Evolutionary conservation across 208 protist species (phyloP).

Genomic region (Leishmania amazonensis): DNA sequence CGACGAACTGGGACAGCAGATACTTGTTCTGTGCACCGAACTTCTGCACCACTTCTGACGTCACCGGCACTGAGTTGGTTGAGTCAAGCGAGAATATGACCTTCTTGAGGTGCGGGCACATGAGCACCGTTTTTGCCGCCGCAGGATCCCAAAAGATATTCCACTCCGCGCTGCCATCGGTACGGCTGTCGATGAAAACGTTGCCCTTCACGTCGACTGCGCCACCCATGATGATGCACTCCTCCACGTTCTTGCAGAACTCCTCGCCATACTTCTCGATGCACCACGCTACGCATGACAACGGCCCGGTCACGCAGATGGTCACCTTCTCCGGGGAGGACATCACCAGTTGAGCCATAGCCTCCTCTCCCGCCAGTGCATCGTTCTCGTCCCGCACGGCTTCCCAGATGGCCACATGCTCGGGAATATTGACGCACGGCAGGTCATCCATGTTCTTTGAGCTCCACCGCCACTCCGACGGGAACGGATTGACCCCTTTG

Average conservation of each 20-base stretch:
- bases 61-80: conserved; percentile 86
- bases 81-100: conserved; percentile 88
- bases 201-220: conserved; percentile 85
- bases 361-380: conserved; percentile 68
- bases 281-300: conserved; percentile 87
- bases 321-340: conserved; percentile 72
- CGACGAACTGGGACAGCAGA: conserved; percentile 88
- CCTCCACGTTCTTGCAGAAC: conserved; percentile 80
- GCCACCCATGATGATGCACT: conserved; percentile 90
- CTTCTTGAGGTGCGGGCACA: conserved; percentile 44
- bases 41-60: conserved; percentile 56
- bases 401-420: conserved; percentile 56
- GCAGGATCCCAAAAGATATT: conserved; percentile 91
- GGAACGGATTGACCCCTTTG: conserved; percentile 85
- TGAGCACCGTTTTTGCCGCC: conserved; percentile 74
- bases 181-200: conserved; percentile 70
- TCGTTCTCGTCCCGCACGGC: conserved; percentile 43
- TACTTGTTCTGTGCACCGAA: conserved; percentile 85
- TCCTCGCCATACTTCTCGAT: conserved; percentile 75
- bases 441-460: conserved; percentile 89
- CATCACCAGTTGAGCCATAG: conserved; percentile 82
- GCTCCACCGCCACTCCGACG: conserved; percentile 75
- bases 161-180: conserved; percentile 87
- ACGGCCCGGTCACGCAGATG: conserved; percentile 87
- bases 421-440: conserved; percentile 76